Evolutionary conservation across 805 yeast species (phyloP), one percentile per base, ranked within the genome.

Genomic region (Metschnikowia lochheadii): DNA sequence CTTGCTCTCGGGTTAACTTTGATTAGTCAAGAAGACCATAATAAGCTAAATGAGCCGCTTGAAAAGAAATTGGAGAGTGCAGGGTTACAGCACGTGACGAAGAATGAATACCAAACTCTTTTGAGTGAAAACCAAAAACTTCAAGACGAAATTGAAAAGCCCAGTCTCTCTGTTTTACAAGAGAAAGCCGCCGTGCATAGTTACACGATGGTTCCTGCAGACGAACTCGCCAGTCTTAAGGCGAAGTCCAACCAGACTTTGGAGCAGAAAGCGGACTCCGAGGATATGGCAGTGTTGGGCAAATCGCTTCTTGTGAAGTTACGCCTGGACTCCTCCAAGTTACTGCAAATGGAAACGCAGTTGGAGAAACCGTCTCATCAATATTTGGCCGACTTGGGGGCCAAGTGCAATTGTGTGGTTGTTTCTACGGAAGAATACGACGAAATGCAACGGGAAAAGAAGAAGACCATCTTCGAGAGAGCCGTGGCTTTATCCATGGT

Each of bases 221-320:
- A 44, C 0, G 62, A 61, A 11, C 52, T 47, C 36, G 46, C 52
- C 6, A 45, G 43, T 3, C 46, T 53, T 41, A 48, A 46, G 42
- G 49, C 54, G 14, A 49, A 40, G 7, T 56, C 57, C 5, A 18
- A 44, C 26, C 49, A 52, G 18, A 32, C 54, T 11, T 29, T 53
- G 8, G 53, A 42, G 20, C 45, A 49, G 14, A 63, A 58, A 39
- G 69, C 69, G 3, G 36, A 40, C 1, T 43, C 52, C 7, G 47
- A 44, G 6, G 60, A 58, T 1, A 57, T 51, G 55, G 63, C 45
- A 13, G 42, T 56, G 14, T 36, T 56, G 37, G 55, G 54, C 41
- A 50, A 43, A 42, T 40, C 54, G 33, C 64, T 60, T 3, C 61
- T 57, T 40, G 62, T 57, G 8, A 37, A 35, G 2, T 42, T 63